Evolutionary conservation across 257 asterid species (phyloP).

Genomic region (Rhazya stricta): DNA sequence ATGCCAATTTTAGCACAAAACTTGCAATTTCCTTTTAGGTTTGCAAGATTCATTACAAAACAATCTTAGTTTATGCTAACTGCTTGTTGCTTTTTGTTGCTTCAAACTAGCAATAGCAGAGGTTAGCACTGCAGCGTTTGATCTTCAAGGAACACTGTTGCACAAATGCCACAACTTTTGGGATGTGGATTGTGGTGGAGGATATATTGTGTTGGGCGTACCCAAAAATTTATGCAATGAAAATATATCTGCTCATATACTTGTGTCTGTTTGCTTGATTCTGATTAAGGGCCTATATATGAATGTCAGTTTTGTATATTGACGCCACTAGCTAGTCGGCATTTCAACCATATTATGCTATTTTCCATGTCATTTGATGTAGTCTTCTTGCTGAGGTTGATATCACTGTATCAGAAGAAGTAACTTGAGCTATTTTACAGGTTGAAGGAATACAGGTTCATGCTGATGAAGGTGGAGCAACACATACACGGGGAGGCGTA

Average conservation of each 20-base stretch:
- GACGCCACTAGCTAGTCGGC: not conserved
- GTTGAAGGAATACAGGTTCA: slow-evolving; percentile 32
- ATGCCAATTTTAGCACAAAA: not conserved
- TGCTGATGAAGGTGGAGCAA: slow-evolving; percentile 33
- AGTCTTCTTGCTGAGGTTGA: not conserved
- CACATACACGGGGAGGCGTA: slow-evolving; percentile 35
- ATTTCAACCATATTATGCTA: not conserved
- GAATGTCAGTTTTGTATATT: not conserved
- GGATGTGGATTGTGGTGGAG: not conserved
- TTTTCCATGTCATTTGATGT: not conserved
- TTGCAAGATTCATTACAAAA: no score
- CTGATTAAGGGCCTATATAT: not conserved
- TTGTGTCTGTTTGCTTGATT: not conserved
- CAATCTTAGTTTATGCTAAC: no score
- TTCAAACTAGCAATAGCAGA: not conserved
- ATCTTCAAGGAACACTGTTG: not conserved
- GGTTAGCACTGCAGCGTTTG: not conserved
- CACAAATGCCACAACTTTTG: not conserved
- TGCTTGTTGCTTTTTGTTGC: not conserved
- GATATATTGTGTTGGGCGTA: no score
- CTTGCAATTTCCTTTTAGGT: not conserved
- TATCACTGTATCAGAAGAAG: not conserved
- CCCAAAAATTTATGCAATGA: not conserved
- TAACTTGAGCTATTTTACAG: slow-evolving; percentile 11
- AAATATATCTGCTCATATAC: not conserved